Evolutionary conservation across 768 basidiomycete genomes (phyloP).

Genomic region (Boletus sensibilis): DNA sequence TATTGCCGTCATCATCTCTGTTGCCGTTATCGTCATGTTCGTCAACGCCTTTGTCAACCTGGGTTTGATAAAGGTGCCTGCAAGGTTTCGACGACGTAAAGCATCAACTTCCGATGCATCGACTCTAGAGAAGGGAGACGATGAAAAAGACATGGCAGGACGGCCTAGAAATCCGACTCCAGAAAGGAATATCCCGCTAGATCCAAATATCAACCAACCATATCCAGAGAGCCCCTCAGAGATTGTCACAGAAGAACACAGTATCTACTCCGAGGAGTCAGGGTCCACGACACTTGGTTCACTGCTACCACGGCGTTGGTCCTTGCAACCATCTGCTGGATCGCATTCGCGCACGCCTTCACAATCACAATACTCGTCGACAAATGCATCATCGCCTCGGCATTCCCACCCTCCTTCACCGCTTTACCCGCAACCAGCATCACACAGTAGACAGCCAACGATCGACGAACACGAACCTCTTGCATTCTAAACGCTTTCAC

Average conservation of each 20-base stretch:
- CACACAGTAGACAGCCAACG: slow-evolving; percentile 33
- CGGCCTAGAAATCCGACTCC: slow-evolving; percentile 57
- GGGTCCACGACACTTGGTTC: slow-evolving; percentile 38
- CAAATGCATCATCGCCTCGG: slow-evolving; percentile 30
- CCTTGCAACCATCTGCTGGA: slow-evolving; percentile 29
- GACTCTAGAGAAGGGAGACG: slow-evolving; percentile 30
- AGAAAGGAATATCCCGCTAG: slow-evolving; percentile 41
- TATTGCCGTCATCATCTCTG: slow-evolving; percentile 66
- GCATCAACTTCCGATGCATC: slow-evolving; percentile 14
- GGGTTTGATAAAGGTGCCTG: slow-evolving; percentile 31
- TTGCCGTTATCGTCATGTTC: slow-evolving; percentile 68
- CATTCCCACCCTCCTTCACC: slow-evolving; percentile 34
- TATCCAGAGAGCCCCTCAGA: slow-evolving; percentile 42
- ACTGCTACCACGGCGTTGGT: slow-evolving; percentile 34
- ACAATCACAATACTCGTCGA: slow-evolving; percentile 34
- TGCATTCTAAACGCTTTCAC: slow-evolving; percentile 14
- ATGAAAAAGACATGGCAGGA: slow-evolving; percentile 20
- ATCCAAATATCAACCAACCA: slow-evolving; percentile 42
- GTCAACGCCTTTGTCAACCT: slow-evolving; percentile 61
- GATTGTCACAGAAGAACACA: slow-evolving; percentile 20
- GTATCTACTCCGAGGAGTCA: slow-evolving; percentile 32
- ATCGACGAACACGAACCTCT: slow-evolving; percentile 29
- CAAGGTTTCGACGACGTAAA: slow-evolving; percentile 18
- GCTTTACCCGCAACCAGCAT: slow-evolving; percentile 23
- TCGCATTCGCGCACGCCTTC: slow-evolving; percentile 32